A percentile compares a stretch with the other conserved stretches of the same genome.
These are phyloP conservation scores for Plasmodium billcollinsi DNA, from an alignment of 169 alveolate genomes.

Conservation along the genomic window DNA sequence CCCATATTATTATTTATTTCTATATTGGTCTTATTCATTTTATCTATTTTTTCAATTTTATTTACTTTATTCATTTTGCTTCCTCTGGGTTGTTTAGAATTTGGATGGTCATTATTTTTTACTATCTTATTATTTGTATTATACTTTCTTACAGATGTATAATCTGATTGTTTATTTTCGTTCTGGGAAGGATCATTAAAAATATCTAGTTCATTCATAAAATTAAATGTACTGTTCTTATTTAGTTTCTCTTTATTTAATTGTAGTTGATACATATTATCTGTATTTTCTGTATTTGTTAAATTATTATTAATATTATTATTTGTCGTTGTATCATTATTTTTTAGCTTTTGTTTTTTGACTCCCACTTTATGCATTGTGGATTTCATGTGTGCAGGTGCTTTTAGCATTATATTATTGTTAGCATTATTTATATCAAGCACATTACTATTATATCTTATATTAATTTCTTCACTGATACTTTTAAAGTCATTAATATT, in stretches of 20 bases:
- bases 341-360: constrained; percentile 20
- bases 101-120: constrained; percentile 23
- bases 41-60: constrained; percentile 4
- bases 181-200: constrained; percentile 9
- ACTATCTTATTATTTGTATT: background rate
- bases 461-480: constrained; percentile 24
- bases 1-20: constrained; percentile 20
- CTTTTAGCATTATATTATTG: too few species aligned
- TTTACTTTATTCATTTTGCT: background rate
- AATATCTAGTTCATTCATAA: constrained; percentile 22
- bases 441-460: constrained; percentile 36
- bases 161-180: constrained; percentile 25
- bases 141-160: constrained; percentile 10
- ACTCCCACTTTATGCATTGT: background rate
- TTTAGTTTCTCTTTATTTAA: constrained; percentile 45
- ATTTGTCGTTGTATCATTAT: background rate
- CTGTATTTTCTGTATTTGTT: constrained; percentile 9
- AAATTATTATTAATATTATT: background rate
- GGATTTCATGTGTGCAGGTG: background rate
- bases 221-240: constrained; percentile 20
- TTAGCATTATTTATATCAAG: constrained; percentile 14
- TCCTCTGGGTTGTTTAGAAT: background rate
- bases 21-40: constrained; percentile 17
- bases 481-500: constrained; percentile 15
- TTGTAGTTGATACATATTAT: constrained; percentile 16